Conservation (phyloP, 1,284 basidiomycete species). For the Ustilago curta region DNA sequence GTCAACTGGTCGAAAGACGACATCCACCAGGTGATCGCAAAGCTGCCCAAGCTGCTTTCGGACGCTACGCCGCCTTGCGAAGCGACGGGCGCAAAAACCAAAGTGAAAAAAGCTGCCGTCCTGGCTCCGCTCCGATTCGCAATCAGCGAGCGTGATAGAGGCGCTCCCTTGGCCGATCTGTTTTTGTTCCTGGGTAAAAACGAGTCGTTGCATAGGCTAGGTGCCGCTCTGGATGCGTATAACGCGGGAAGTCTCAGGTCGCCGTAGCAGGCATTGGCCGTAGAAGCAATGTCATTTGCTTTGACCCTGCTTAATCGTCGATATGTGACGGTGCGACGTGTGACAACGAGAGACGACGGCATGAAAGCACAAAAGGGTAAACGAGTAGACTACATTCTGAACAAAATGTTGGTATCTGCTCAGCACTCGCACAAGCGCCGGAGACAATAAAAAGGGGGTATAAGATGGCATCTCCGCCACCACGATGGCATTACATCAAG, state of each 20-base stretch:
- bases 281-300: neutral
- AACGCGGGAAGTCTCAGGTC: neutral
- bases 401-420: neutral
- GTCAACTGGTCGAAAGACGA: slow-evolving; percentile 24
- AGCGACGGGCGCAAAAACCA: slow-evolving; percentile 12
- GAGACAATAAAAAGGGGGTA: too few relatives aligned
- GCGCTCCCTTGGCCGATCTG: slow-evolving; percentile 42
- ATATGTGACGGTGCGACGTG: neutral
- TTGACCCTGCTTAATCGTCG: neutral
- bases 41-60: slow-evolving; percentile 19
- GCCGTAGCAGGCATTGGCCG: neutral
- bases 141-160: slow-evolving; percentile 28
- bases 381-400: neutral
- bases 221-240: slow-evolving; percentile 14
- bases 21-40: slow-evolving; percentile 25
- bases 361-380: neutral
- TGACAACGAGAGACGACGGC: neutral
- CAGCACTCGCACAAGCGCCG: neutral
- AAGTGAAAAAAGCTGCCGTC: slow-evolving; percentile 43
- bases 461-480: neutral
- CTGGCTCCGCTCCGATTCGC: slow-evolving; percentile 44
- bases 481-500: neutral
- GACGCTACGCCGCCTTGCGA: slow-evolving; percentile 8
- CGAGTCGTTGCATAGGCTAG: slow-evolving; percentile 12
- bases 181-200: slow-evolving; percentile 34